These are phyloP conservation scores for Pythium volutum DNA, from an alignment of 352 stramenopile genomes.

Conservation along the genomic window DNA sequence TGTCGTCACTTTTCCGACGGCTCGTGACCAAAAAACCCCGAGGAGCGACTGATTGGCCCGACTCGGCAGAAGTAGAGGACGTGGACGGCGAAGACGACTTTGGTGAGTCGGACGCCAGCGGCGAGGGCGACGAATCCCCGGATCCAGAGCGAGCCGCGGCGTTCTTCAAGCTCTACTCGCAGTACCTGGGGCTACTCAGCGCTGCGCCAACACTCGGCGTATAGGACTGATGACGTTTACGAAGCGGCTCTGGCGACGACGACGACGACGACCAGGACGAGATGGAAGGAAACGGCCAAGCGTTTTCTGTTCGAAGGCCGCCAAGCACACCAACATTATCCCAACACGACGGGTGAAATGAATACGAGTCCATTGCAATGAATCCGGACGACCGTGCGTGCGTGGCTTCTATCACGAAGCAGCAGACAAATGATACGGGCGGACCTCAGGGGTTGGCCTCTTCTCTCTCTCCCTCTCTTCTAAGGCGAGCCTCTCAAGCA, in stretches of 20 bases:
- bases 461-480: background rate
- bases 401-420: too few species aligned
- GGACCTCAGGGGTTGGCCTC: too few species aligned
- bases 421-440: too few species aligned
- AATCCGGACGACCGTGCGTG: background rate
- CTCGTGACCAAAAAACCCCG: conserved; percentile 12
- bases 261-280: too few species aligned
- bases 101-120: background rate
- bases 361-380: background rate
- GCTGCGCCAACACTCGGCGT: background rate
- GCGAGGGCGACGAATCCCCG: background rate
- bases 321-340: too few species aligned
- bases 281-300: too few species aligned
- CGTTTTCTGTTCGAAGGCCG: too few species aligned
- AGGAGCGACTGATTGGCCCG: background rate
- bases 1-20: conserved; percentile 11
- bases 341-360: too few species aligned
- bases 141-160: conserved; percentile 20
- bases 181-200: conserved; percentile 47
- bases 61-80: background rate
- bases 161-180: conserved; percentile 37
- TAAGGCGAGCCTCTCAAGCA: too few species aligned
- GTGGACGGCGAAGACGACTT: background rate
- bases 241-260: too few species aligned
- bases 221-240: too few species aligned